Base-by-base conservation (phyloP, 2,329 filamentous ascomycete genomes). In the Tolypocladium tropicale region DNA sequence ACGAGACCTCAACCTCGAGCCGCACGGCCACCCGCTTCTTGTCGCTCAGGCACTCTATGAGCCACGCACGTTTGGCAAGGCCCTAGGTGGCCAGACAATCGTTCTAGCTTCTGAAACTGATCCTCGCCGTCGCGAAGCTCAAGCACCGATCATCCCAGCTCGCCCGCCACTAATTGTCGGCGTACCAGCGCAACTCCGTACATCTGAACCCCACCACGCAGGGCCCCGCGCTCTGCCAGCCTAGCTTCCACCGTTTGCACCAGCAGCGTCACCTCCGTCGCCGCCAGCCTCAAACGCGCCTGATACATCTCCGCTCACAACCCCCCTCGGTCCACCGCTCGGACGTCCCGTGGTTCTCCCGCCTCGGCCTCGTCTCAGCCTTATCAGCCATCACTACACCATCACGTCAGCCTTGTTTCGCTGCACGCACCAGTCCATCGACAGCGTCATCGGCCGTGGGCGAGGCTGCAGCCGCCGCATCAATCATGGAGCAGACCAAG, bases 401-500 rank as follows among this genome's bases (percentile, higher is more conserved):
- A 11, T 7, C 18, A 10, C 46, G 36, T 52, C 50, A 52, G 50
- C 50, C 50, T 52, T 21, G 50, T 32, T 2, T n/a, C 28, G 46
- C 46, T 21, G 28, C 50, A 11, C 32, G 33, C 50, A 18, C 28
- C 7, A 33, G 28, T 50, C 18, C 25, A 25, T 30, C 11, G 33
- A 30, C 52, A 21, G 10, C 36, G 52, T 41, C 34, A 21, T 32
- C 37, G 52, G 33, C 25, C 2, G 21, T 28, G 32, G 25, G 54
- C 36, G 33, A 34, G 43, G 53, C 52, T 53, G 37, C 32, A 28
- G 48, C 57, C 43, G 55, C 36, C 36, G 57, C 56, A 52, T 55
- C 57, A 58, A 73, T 48, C 53, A 92, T 92, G 89, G 88, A 90
- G 74, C 88, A 92, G 71, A 82, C 75, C 54, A 85, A 84, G 68